A percentile compares a stretch with the other conserved stretches of the same genome.
Conservation (phyloP, 257 asterid genomes). For the Solanum raphanifolium region DNA sequence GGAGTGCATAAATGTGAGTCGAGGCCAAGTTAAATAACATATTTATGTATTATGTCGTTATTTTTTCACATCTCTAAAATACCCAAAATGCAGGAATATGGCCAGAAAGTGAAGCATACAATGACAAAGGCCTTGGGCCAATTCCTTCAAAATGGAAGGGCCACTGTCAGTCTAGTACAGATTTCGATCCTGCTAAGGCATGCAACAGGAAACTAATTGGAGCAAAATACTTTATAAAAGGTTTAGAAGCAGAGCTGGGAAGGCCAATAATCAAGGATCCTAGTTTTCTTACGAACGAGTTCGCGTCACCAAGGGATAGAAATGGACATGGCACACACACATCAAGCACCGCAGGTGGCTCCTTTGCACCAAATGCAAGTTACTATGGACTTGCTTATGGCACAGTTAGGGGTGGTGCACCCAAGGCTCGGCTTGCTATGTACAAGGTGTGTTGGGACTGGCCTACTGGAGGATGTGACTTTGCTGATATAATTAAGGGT, state of each 20-base stretch:
- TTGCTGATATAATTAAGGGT: constrained; percentile 18
- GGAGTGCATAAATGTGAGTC: too few species aligned
- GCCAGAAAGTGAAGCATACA: constrained; percentile 29
- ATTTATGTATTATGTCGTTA: neutral
- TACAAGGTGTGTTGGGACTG: constrained; percentile 15
- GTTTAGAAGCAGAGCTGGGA: constrained; percentile 4
- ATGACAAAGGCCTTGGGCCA: constrained; percentile 21
- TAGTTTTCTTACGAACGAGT: neutral
- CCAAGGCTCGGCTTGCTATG: constrained; percentile 22
- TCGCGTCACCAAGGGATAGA: constrained; percentile 19
- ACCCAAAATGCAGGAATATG: constrained; percentile 14
- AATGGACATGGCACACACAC: constrained; percentile 27
- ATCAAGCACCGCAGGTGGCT: constrained; percentile 18
- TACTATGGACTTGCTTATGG: constrained; percentile 18
- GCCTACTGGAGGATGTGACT: neutral
- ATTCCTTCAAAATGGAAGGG: constrained; percentile 39
- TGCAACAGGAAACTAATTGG: constrained; percentile 37
- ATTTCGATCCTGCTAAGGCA: constrained; percentile 8
- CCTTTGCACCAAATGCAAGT: constrained; percentile 6
- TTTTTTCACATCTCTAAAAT: neutral
- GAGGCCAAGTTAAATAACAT: too few species aligned
- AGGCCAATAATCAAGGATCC: neutral
- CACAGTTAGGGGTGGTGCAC: constrained; percentile 30
- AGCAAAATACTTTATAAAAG: constrained; percentile 26
- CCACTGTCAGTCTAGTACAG: constrained; percentile 11